Percentiles rank a stretch among this genome's conserved stretches.
phyloP scores from a whole-genome alignment of 2,329 filamentous ascomycete species.

The Fulvia fulva region DNA sequence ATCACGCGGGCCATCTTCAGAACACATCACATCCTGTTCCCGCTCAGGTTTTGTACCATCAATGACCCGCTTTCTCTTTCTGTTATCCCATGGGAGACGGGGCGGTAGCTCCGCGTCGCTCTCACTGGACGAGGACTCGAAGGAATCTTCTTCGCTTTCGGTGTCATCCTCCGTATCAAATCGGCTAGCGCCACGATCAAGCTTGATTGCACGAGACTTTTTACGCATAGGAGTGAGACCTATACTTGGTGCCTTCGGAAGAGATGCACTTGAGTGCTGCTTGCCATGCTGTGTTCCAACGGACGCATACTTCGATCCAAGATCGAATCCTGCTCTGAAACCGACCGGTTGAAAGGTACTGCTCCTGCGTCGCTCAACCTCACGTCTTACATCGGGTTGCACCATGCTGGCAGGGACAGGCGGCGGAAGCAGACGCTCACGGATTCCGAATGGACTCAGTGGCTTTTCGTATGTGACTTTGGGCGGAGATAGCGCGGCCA shows the following conservation, averaged over 20 bases:
- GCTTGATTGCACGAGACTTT: slow-evolving; percentile 3
- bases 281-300: slow-evolving; percentile 31
- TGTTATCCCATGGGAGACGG: slow-evolving; percentile 24
- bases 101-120: slow-evolving; percentile 22
- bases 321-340: slow-evolving; percentile 48
- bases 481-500: neutral
- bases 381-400: neutral
- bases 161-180: slow-evolving; percentile 12
- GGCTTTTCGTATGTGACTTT: slow-evolving; percentile 19
- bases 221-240: slow-evolving; percentile 10
- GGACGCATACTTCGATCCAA: slow-evolving; percentile 50
- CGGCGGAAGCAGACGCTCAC: slow-evolving; percentile 47
- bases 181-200: slow-evolving; percentile 8
- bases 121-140: slow-evolving; percentile 19
- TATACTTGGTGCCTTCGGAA: slow-evolving; percentile 35
- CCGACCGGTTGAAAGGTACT: slow-evolving; percentile 51
- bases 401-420: slow-evolving; percentile 30
- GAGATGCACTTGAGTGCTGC: neutral
- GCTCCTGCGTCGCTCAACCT: slow-evolving; percentile 24
- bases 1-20: neutral
- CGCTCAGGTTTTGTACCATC: neutral
- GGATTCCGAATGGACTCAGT: slow-evolving; percentile 40
- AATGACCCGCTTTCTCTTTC: slow-evolving; percentile 26
- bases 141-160: slow-evolving; percentile 30
- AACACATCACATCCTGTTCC: neutral